Base-by-base conservation (phyloP, 352 stramenopile genomes). In the Globisporangium rhizosaccharum region DNA sequence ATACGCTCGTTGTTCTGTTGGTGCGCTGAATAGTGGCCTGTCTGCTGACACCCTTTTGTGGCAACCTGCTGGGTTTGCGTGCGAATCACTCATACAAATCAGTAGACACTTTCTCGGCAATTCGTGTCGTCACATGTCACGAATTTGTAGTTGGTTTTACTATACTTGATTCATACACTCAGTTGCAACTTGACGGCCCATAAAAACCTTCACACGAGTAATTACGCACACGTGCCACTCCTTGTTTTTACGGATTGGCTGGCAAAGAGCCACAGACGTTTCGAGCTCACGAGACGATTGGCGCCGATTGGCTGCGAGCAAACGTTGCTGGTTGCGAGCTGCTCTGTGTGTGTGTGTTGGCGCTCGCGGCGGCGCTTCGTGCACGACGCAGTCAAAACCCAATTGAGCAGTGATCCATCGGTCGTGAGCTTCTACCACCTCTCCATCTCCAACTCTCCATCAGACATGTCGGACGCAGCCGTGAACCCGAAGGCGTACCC, bases 401-500 rank as follows among this genome's bases (percentile, higher is more conserved):
- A 30, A 59, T 70, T 65, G 63, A 83, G 84, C 85, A 89, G 85
- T 94, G 85, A 94, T 94, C 85, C 80, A 73, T 90, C 73, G 75
- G 81, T 87, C 81, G 85, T 94, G 85, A 94, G 85, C 85, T 88
- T 88, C 67, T 51, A 52, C 41, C 8, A 17, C 56, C 56, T 20
- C 53, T 50, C 61, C 50, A 10, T 48, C 61, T 44, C 51, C 36
- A 46, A 42, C 50, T 33, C 23, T 41, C 48, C 45, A 65, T 53
- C n/a, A 53, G 67, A 26, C 42, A 94, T 94, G 85, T 71, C 76
- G 63, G 80, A 94, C 71, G 73, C 79, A 48, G 75, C 79, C 47
- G 88, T 95, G 71, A 97, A 96, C 85, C 87, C 87, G 42, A 98
- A 99, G 87, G 96, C 97, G 44, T 99, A 99, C 79, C 97, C 97